Conservation (phyloP, 2,329 filamentous ascomycete genomes). For the Tolypocladium album region DNA sequence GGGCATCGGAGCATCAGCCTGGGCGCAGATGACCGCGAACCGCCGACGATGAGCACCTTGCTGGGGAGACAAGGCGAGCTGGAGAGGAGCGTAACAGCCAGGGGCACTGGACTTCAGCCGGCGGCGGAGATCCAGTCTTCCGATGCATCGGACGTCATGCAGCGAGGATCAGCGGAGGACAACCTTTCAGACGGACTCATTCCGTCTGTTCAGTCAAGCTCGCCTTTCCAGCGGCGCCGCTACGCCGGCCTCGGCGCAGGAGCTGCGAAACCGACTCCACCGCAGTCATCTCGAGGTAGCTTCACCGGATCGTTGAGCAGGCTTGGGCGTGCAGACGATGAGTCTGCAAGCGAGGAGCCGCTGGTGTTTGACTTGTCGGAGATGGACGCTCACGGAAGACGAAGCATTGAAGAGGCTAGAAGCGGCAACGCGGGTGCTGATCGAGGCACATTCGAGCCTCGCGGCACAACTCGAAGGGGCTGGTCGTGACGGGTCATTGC, state of each 20-base stretch:
- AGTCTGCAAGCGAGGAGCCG: constrained; percentile 54
- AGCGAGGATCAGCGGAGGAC: constrained; percentile 32
- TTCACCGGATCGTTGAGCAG: constrained; percentile 29
- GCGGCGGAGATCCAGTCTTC: constrained; percentile 29
- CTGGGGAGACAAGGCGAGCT: constrained; percentile 32
- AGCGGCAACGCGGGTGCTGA: constrained; percentile 28
- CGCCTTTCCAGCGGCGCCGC: constrained; percentile 34
- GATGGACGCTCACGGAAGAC: constrained; percentile 47
- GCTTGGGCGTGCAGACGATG: constrained; percentile 30
- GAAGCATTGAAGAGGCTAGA: constrained; percentile 46
- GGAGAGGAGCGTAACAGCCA: constrained; percentile 18
- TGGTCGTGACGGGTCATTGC: constrained; percentile 15
- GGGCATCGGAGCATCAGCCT: constrained; percentile 57
- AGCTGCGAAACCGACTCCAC: constrained; percentile 26
- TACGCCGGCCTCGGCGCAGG: constrained; percentile 30
- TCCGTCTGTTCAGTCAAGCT: constrained; percentile 25
- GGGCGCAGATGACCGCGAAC: constrained; percentile 52
- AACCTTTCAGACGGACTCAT: constrained; percentile 35
- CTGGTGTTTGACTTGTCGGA: constrained; percentile 66
- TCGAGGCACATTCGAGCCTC: constrained; percentile 27
- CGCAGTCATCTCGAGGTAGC: constrained; percentile 34
- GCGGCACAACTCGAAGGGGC: constrained; percentile 23
- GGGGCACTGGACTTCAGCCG: constrained; percentile 24
- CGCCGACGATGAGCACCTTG: constrained; percentile 54
- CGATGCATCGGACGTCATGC: constrained; percentile 27